Conservation (phyloP, 1,284 basidiomycete genomes). For the Sparassis latifolia region DNA sequence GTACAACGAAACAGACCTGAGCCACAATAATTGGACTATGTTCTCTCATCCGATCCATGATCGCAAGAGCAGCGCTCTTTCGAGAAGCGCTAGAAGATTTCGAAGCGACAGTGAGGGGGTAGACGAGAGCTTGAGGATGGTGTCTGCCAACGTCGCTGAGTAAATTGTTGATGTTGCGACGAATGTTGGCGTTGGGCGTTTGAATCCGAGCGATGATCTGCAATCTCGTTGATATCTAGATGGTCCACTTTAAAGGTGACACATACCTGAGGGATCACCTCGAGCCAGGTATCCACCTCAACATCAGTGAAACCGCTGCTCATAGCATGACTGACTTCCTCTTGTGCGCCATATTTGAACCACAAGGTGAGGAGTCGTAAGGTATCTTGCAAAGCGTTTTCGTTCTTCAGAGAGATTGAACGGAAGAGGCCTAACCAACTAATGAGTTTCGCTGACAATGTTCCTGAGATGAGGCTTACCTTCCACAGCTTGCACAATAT, state of each 20-base stretch:
- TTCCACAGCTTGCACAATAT: constrained; percentile 94
- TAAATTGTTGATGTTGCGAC: constrained; percentile 86
- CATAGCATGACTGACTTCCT: constrained; percentile 90
- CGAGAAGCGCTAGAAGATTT: constrained; percentile 88
- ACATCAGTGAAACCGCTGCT: constrained; percentile 84
- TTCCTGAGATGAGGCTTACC: constrained; percentile 37
- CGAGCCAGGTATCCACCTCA: constrained; percentile 97
- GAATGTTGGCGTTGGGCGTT: constrained; percentile 85
- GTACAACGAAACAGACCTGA: constrained; percentile 48
- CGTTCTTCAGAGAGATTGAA: constrained; percentile 81
- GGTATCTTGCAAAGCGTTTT: constrained; percentile 94
- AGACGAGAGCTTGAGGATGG: constrained; percentile 97
- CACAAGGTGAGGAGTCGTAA: constrained; percentile 91
- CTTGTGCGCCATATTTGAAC: constrained; percentile 96
- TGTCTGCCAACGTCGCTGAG: constrained; percentile 92
- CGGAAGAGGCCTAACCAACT: constrained; percentile 78
- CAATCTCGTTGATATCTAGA: background rate
- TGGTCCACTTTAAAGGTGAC: background rate
- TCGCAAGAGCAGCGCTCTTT: constrained; percentile 78
- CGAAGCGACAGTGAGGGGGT: constrained; percentile 96
- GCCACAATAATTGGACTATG: constrained; percentile 88
- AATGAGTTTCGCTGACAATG: background rate
- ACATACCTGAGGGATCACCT: constrained; percentile 92
- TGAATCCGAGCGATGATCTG: constrained; percentile 99
- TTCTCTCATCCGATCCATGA: constrained; percentile 93